These are phyloP conservation scores for Annulohypoxylon moriforme DNA, from an alignment of 495 filamentous ascomycete species.

Conservation along the genomic window DNA sequence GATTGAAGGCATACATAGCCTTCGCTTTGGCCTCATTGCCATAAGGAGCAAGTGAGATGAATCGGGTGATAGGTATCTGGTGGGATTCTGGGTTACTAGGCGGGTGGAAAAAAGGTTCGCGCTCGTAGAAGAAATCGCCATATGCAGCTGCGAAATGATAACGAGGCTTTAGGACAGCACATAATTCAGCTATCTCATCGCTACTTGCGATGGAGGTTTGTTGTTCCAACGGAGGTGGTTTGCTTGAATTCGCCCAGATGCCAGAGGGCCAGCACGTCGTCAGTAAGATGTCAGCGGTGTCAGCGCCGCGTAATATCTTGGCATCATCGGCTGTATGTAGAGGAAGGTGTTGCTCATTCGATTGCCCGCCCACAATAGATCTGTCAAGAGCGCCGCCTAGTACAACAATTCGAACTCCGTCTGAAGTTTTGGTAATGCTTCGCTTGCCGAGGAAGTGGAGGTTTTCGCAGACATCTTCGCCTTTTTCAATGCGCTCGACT, in stretches of 20 bases:
- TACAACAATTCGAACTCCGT: conserved; percentile 84
- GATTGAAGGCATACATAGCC: conserved; percentile 88
- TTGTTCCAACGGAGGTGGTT: conserved; percentile 62
- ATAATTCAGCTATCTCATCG: conserved; percentile 76
- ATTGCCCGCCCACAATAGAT: conserved; percentile 60
- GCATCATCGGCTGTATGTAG: conserved; percentile 82
- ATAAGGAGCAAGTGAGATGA: conserved; percentile 84
- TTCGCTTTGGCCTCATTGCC: conserved; percentile 80
- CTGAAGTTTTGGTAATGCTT: conserved; percentile 84
- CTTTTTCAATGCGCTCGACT: conserved; percentile 74
- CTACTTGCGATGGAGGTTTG: conserved; percentile 53
- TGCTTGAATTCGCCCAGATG: conserved; percentile 66
- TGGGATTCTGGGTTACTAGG: conserved; percentile 45
- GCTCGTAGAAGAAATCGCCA: conserved; percentile 76
- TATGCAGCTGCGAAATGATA: conserved; percentile 86
- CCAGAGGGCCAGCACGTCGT: conserved; percentile 85
- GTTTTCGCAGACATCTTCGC: conserved; percentile 85
- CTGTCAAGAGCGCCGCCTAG: conserved; percentile 77
- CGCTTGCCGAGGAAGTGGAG: conserved; percentile 89
- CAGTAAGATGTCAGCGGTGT: conserved; percentile 83
- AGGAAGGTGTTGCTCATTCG: conserved; percentile 72
- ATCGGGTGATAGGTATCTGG: conserved; percentile 77
- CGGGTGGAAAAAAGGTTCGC: conserved; percentile 89
- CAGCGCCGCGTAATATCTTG: conserved; percentile 75
- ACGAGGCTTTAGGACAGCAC: conserved; percentile 77